Evolutionary conservation across 805 yeast species (phyloP).

Genomic region (Lachancea sp.): DNA sequence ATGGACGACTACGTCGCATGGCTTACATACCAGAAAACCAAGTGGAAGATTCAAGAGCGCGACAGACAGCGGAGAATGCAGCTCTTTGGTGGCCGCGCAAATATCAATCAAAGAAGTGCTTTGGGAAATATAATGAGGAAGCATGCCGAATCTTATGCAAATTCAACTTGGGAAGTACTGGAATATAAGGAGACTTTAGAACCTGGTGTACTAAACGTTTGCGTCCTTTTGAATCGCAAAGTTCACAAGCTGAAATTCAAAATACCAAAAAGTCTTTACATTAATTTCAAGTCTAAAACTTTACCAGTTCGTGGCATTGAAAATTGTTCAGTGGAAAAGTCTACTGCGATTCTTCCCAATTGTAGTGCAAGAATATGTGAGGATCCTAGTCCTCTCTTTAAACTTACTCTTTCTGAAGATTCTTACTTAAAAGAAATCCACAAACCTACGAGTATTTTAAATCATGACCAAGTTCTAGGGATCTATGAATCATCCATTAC

Average conservation of each 20-base stretch:
- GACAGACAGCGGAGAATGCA: conserved; percentile 65
- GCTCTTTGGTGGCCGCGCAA: conserved; percentile 65
- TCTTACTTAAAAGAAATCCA: conserved; percentile 49
- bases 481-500: conserved; percentile 71
- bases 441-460: conserved; percentile 57
- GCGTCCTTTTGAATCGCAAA: conserved; percentile 59
- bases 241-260: conserved; percentile 68
- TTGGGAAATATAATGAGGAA: conserved; percentile 66
- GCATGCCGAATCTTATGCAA: conserved; percentile 74
- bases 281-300: conserved; percentile 51
- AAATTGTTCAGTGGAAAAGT: conserved; percentile 51
- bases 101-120: conserved; percentile 47
- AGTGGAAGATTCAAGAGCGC: conserved; percentile 76
- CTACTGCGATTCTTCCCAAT: conserved; percentile 61
- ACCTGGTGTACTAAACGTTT: conserved; percentile 76
- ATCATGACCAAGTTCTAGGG: conserved; percentile 54
- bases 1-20: conserved; percentile 60
- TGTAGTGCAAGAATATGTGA: conserved; percentile 44
- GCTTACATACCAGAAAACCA: conserved; percentile 71
- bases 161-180: conserved; percentile 78
- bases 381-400: conserved; percentile 43
- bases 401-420: conserved; percentile 62
- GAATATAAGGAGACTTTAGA: conserved; percentile 53
- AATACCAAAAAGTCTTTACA: conserved; percentile 66
- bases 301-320: conserved; percentile 38